Base-by-base conservation (phyloP, 108 stramenopile species). In the Skeletonema tropicum region DNA sequence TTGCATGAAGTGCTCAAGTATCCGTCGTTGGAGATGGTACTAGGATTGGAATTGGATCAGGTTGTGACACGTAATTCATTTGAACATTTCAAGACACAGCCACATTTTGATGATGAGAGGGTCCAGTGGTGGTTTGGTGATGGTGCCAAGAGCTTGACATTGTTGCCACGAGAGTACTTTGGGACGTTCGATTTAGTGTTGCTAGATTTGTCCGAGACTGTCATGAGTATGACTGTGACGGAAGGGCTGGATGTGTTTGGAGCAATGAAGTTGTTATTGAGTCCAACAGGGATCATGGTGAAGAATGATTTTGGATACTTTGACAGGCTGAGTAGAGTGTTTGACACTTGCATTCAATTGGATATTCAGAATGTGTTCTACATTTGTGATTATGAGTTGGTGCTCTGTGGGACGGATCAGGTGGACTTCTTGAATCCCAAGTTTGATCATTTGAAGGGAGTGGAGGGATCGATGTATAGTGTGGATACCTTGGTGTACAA, bases 91-190 rank as follows among this genome's bases (percentile, higher is more conserved):
- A 69, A 78, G n/a, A 86, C 90, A 6, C 90, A 89, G 66, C 87
- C 93, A 5, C 93, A 94, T 58, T 94, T 90, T 74, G 92, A 95
- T 60, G 76, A 77, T 21, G 86, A 92, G 61, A 83, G 88, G 15
- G 94, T 95, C 5, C 86, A 93, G 79, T 95, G 94, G 94, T 95
- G 94, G 94, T 95, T 87, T 70, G 94, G 94, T 10, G 94, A 95
- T 74, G 94, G 92, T 6, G 80, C 94, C 48, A 95, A 93, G 82
- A 87, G 84, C 57, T 68, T 95, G 19, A 58, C 88, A 8, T 60
- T 95, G 73, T 76, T 95, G 33, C 92, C 94, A 7, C 81, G 88
- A 19, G 90, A 92, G 26, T 93, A 91, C 69, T 92, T 88, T 66
- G 90, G 89, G 5, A 86, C 88, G 25, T 95, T 95, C 73, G 94